phyloP scores from a whole-genome alignment of 1,139 yeast species.

The Saccharomycopsis hybrid region DNA sequence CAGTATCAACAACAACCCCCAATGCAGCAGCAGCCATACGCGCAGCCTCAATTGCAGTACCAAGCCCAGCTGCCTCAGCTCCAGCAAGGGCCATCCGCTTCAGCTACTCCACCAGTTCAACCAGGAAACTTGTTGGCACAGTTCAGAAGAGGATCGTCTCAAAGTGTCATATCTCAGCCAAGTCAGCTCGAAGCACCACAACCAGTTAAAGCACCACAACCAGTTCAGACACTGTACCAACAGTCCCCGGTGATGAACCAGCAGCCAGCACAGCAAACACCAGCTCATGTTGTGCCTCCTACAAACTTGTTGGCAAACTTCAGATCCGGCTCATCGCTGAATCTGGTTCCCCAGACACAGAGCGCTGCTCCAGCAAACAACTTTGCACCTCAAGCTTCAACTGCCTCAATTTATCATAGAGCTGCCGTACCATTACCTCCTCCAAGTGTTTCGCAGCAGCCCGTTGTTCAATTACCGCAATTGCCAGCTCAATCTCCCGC shows the following conservation, averaged over 20 bases:
- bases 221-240: too few species aligned
- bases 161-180: not conserved
- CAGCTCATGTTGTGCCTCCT: too few species aligned
- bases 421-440: too few species aligned
- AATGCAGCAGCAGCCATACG: constrained; percentile 7
- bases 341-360: not conserved
- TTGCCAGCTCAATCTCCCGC: constrained; percentile 1
- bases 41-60: constrained; percentile 15
- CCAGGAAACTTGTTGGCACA: constrained; percentile 12
- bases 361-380: too few species aligned
- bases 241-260: not conserved
- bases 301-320: too few species aligned
- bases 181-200: not conserved
- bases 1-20: constrained; percentile 8
- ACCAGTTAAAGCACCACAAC: too few species aligned
- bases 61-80: constrained; percentile 10
- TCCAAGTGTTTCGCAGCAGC: not conserved
- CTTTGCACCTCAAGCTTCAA: too few species aligned
- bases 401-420: too few species aligned
- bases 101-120: not conserved
- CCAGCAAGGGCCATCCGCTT: constrained; percentile 5
- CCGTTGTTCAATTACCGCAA: not conserved
- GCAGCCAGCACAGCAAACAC: too few species aligned
- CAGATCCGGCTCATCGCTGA: not conserved
- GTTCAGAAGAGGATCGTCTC: constrained; percentile 2